Evolutionary conservation across 2,329 filamentous ascomycete genomes (phyloP).

Genomic region (Coleophoma eucalyptorum): DNA sequence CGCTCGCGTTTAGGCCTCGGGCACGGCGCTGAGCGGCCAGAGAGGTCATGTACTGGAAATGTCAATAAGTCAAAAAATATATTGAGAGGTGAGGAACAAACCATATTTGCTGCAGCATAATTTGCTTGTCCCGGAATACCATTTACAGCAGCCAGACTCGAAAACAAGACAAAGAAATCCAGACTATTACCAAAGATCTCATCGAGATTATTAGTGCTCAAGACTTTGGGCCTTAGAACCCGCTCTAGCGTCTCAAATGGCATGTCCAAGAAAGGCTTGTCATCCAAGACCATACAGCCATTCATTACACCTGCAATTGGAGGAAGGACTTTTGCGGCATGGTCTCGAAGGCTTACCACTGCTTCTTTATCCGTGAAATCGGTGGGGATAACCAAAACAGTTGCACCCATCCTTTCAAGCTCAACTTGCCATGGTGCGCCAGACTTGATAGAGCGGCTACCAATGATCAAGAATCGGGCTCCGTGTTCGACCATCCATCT

Average conservation of each 20-base stretch:
- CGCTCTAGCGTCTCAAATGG: constrained; percentile 14
- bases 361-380: constrained; percentile 18
- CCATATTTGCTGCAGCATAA: constrained; percentile 40
- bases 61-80: too few relatives aligned
- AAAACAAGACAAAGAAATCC: constrained; percentile 32
- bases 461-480: constrained; percentile 30
- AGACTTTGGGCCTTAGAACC: constrained; percentile 28
- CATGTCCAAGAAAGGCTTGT: constrained; percentile 27
- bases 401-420: constrained; percentile 21
- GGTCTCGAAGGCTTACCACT: not conserved
- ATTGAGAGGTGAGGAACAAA: too few relatives aligned
- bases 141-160: constrained; percentile 20
- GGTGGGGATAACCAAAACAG: constrained; percentile 13
- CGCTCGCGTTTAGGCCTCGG: constrained; percentile 32
- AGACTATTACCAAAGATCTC: constrained; percentile 23
- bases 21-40: constrained; percentile 31
- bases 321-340: not conserved
- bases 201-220: constrained; percentile 25
- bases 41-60: constrained; percentile 33
- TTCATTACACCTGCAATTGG: constrained; percentile 36
- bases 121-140: constrained; percentile 34
- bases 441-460: constrained; percentile 30
- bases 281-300: constrained; percentile 38
- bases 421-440: not conserved
- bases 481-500: constrained; percentile 34